These are phyloP conservation scores for Camellia oleifera DNA, from an alignment of 179 eudicot genomes.

Conservation along the genomic window DNA sequence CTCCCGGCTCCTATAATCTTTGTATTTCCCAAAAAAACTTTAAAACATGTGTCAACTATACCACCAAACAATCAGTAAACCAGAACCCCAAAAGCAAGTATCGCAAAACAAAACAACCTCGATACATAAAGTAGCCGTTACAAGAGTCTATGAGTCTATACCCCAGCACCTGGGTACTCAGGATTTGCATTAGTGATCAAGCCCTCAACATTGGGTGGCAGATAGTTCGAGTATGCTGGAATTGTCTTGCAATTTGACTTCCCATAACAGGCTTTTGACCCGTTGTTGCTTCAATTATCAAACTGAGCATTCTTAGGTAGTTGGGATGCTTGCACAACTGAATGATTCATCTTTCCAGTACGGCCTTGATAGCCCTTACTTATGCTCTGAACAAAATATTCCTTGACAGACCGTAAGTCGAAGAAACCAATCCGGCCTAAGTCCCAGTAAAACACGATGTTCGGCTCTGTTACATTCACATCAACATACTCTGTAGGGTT, in stretches of 20 bases:
- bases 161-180: neutral
- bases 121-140: neutral
- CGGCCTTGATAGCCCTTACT: constrained; percentile 29
- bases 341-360: constrained; percentile 18
- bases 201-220: constrained; percentile 3
- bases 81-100: neutral
- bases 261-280: constrained; percentile 5
- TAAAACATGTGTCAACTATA: neutral
- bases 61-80: neutral
- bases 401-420: constrained; percentile 22
- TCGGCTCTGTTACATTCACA: constrained; percentile 22
- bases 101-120: neutral
- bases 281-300: neutral
- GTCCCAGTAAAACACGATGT: constrained; percentile 54
- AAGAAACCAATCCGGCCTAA: constrained; percentile 19
- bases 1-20: neutral
- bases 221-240: neutral
- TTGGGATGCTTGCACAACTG: constrained; percentile 29
- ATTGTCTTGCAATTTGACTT: neutral
- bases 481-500: constrained; percentile 50
- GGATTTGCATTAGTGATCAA: constrained; percentile 7
- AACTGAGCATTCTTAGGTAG: constrained; percentile 20
- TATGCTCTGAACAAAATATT: constrained; percentile 32
- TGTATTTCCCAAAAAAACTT: neutral
- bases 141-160: neutral